Percentiles rank a stretch among this genome's conserved stretches.
phyloP scores from a whole-genome alignment of 139 green algal genomes.

The Raphidocelis subcapitata region DNA sequence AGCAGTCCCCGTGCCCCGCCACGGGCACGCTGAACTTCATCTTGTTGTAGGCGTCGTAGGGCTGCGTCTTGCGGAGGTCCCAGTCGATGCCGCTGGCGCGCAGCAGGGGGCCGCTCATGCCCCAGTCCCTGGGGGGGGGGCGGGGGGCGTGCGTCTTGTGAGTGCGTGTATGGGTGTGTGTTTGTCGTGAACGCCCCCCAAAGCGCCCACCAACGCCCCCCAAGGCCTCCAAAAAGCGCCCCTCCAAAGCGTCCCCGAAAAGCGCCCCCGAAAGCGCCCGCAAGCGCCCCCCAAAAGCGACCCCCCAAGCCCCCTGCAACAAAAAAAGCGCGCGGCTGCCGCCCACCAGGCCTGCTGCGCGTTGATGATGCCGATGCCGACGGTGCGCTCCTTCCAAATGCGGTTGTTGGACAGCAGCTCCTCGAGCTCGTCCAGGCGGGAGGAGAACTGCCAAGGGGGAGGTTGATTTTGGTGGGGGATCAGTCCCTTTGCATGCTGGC shows the following conservation, averaged over 20 bases:
- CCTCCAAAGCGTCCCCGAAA: too few relatives aligned
- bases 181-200: too few relatives aligned
- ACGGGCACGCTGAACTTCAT: constrained; percentile 85
- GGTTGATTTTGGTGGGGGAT: too few relatives aligned
- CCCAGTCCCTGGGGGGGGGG: too few relatives aligned
- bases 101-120: constrained; percentile 63
- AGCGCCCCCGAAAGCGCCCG: too few relatives aligned
- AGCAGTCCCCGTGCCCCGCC: constrained; percentile 78
- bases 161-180: too few relatives aligned
- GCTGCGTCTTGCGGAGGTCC: constrained; percentile 83
- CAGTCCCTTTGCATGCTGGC: too few relatives aligned
- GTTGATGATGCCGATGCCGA: constrained; percentile 85
- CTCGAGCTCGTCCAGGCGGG: constrained; percentile 86
- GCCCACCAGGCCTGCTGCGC: constrained; percentile 55
- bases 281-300: too few relatives aligned
- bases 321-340: not conserved
- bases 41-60: constrained; percentile 83
- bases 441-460: constrained; percentile 59
- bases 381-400: constrained; percentile 88
- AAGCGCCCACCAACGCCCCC: too few relatives aligned
- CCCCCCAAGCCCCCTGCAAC: too few relatives aligned
- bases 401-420: constrained; percentile 85
- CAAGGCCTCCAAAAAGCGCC: too few relatives aligned
- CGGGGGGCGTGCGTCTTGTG: too few relatives aligned
- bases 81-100: constrained; percentile 76